Evolutionary conservation across 495 filamentous ascomycete genomes (phyloP), one percentile per base, ranked within the genome.

Genomic region (Penicillium canescens): DNA sequence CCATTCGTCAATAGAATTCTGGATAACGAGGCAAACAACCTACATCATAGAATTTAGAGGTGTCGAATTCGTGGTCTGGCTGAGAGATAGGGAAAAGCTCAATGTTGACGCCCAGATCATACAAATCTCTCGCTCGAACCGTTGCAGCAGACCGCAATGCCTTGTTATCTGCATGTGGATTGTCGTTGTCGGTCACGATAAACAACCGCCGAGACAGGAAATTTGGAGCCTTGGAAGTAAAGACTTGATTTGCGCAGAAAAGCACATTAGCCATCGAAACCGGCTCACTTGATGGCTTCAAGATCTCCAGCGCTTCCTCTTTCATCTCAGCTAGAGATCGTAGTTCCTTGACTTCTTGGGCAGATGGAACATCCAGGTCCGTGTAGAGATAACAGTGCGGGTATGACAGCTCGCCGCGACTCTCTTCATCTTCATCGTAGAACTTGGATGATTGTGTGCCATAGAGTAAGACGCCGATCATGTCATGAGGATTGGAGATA

Each of bases 401-500:
- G 66, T 96, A 96, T 36, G 83, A 82, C 5, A 86, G 74, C 24
- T 80, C 81, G 26, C 79, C 81, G 14, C 80, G 77, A 33, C 72
- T 74, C 18, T 81, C 76, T 38, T 84, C 80, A 42, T 87, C 84
- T 49, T 88, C 88, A 16, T 83, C 81, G 45, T 84, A 81, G 61
- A 95, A 93, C 59, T 88, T 93, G 14, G 91, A 89, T 65, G 90
- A 81, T 66, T 95, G 78, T 0, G 93, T 98, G 11, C 92, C 91
- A 56, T 94, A 98, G 7, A 99, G 81, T n/a, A 99, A 67, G 8
- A 99, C 87, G 3, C 93, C 93, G 77, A 99, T 96, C 93, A 97
- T 96, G 60, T 98, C 94, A 63, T 86, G 90, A 0, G 95, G 95
- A 56, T 92, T 92, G 3, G 92, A 92, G 63, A 99, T 97, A 61